Conservation (phyloP, 306 rosid genomes). For the Vicia faba region DNA sequence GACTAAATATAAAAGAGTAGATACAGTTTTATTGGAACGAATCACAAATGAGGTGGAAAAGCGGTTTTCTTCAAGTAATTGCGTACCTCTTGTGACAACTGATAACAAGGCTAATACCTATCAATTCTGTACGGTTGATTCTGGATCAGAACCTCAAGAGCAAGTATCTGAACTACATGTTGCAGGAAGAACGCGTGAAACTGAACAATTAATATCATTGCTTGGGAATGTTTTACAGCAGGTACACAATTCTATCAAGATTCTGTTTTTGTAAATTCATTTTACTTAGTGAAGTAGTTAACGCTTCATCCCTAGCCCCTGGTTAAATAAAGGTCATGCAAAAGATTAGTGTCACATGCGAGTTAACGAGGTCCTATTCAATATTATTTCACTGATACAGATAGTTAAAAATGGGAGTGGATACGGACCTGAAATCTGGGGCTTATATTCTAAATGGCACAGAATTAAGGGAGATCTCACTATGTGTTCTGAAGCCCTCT, state of each 20-base stretch:
- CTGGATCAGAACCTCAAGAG: slow-evolving; percentile 44
- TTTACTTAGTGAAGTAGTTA: slow-evolving; percentile 3
- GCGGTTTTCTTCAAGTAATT: slow-evolving; percentile 42
- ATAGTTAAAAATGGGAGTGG: slow-evolving; percentile 71
- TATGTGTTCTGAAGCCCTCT: slow-evolving; percentile 91
- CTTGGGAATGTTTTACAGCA: slow-evolving; percentile 80
- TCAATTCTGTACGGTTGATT: slow-evolving; percentile 36
- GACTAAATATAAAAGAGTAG: slow-evolving; percentile 64
- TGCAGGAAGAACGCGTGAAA: slow-evolving; percentile 60
- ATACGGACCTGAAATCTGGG: slow-evolving; percentile 76
- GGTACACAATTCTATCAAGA: slow-evolving; percentile 49
- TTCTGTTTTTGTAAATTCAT: slow-evolving; percentile 28
- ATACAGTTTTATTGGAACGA: slow-evolving; percentile 63
- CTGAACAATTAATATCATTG: slow-evolving; percentile 58
- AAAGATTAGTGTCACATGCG: slow-evolving; percentile 10
- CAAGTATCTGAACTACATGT: slow-evolving; percentile 39
- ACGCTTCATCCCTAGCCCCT: neutral
- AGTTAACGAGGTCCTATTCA: slow-evolving; percentile 14
- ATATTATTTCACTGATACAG: slow-evolving; percentile 50
- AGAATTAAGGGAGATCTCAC: slow-evolving; percentile 75
- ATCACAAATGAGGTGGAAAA: slow-evolving; percentile 67
- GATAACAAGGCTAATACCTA: slow-evolving; percentile 29
- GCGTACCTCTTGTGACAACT: slow-evolving; percentile 40
- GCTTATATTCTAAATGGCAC: slow-evolving; percentile 94
- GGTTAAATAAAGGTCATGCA: slow-evolving; percentile 16